These are phyloP conservation scores for Teunomyces lycoperdinae DNA, from an alignment of 805 yeast species.

Conservation along the genomic window DNA sequence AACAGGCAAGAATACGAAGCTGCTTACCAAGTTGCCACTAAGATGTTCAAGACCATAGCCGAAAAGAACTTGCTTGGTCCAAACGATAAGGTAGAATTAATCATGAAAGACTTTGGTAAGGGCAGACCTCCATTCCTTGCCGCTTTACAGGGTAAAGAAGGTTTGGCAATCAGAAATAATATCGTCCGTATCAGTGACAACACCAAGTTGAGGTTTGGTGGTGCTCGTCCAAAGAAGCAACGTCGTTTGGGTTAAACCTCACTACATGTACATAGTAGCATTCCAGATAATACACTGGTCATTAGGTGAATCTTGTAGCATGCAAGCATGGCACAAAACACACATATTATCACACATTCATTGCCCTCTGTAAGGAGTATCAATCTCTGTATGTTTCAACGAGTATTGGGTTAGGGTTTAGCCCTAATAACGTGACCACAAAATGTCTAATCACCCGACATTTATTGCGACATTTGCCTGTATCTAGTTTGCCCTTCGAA, in stretches of 20 bases:
- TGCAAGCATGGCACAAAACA: neutral
- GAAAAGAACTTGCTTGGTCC: slow-evolving; percentile 53
- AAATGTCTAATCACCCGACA: neutral
- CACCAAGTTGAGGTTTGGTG: slow-evolving; percentile 88
- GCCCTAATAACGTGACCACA: slow-evolving; percentile 3
- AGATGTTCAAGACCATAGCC: slow-evolving; percentile 68
- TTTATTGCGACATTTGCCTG: slow-evolving; percentile 1
- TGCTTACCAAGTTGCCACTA: slow-evolving; percentile 76
- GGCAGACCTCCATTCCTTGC: slow-evolving; percentile 85
- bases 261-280: slow-evolving; percentile 7
- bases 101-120: slow-evolving; percentile 79
- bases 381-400: no score
- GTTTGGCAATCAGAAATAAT: slow-evolving; percentile 60
- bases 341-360: neutral
- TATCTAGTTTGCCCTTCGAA: slow-evolving; percentile 2
- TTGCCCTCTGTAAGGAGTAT: neutral
- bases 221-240: slow-evolving; percentile 77
- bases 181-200: slow-evolving; percentile 72
- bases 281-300: slow-evolving; percentile 2
- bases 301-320: neutral
- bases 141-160: slow-evolving; percentile 89
- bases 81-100: slow-evolving; percentile 64
- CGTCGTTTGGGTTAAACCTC: slow-evolving; percentile 53
- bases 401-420: slow-evolving; percentile 6
- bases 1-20: slow-evolving; percentile 94